Base-by-base conservation (phyloP, 2,329 filamentous ascomycete genomes). In the Fusarium nygamai region DNA sequence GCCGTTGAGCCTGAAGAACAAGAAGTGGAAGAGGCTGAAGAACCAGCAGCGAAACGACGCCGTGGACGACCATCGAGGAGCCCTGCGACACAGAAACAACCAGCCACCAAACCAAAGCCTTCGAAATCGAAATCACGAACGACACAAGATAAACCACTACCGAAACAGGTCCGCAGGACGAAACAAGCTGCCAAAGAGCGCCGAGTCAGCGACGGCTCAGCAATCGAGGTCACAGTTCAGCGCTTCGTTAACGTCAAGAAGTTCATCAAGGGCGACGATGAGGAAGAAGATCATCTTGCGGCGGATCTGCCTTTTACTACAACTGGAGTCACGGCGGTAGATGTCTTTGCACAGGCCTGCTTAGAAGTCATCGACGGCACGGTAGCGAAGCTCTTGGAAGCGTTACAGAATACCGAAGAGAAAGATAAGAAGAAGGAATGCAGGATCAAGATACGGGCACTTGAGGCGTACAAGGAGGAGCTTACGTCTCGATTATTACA, bases 321-420 rank as follows among this genome's bases (percentile, higher is more conserved):
- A 73, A 85, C 86, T 22, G 88, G 89, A 51, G 90, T 92, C 73
- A 92, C 90, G 54, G 85, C 88, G 0, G 84, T 92, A 6, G 91
- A 92, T 73, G 90, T 92, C 4, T 83, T 92, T 43, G 84, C 87
- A 11, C 87, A 91, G 71, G 85, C 92, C 20, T 92, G 89, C 77
- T 86, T 90, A 39, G 90, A 92, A 76, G 85, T 91, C 38, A 83
- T 91, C 27, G 85, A 84, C n/a, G 81, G 84, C 6, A 87, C 84
- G 20, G 78, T 91, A 38, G 82, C 82, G 3, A 85, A 85, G 54
- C 79, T 91, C 5, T 82, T 86, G 48, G 84, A 87, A 38, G 81
- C 84, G 16, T 58, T 77, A 9, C 62, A 66, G 1, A 79, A 75
- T 8, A 85, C 84, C 4, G 84, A 86, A 31, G 85, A 88, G 34